These are phyloP conservation scores for Sporobolomyces pararoseus DNA, from an alignment of 768 basidiomycete species.

Conservation along the genomic window DNA sequence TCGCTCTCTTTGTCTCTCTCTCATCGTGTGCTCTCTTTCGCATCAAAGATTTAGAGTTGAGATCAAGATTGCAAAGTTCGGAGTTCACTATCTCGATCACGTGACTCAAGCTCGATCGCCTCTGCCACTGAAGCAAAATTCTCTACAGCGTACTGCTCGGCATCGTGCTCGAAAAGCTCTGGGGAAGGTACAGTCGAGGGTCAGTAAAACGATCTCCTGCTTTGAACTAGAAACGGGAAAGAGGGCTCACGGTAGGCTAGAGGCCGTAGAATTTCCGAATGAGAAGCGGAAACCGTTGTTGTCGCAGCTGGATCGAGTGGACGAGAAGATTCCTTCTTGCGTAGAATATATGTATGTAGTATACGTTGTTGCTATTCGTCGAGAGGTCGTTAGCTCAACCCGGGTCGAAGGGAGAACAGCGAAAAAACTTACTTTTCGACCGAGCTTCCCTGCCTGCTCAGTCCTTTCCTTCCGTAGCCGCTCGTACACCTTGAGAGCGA, in stretches of 20 bases:
- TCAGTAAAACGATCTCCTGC: too few relatives aligned
- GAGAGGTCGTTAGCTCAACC: too few relatives aligned
- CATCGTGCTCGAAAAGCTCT: slow-evolving; percentile 9
- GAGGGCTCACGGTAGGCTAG: background rate
- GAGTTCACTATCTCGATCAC: too few relatives aligned
- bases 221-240: too few relatives aligned
- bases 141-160: slow-evolving; percentile 1
- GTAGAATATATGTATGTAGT: background rate
- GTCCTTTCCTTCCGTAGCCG: slow-evolving; percentile 14
- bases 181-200: background rate
- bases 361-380: slow-evolving; percentile 10
- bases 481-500: slow-evolving; percentile 29
- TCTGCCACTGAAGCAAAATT: background rate
- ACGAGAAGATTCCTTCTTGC: background rate
- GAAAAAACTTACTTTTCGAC: background rate
- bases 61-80: too few relatives aligned
- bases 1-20: too few relatives aligned
- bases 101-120: background rate
- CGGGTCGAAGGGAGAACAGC: too few relatives aligned
- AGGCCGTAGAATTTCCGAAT: background rate
- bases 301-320: background rate
- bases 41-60: too few relatives aligned
- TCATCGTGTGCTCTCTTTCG: too few relatives aligned
- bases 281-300: background rate
- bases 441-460: slow-evolving; percentile 10